A percentile compares a stretch with the other conserved stretches of the same genome.
Evolutionary conservation across 306 rosid genomes (phyloP).

Genomic region (Quercus glauca): DNA sequence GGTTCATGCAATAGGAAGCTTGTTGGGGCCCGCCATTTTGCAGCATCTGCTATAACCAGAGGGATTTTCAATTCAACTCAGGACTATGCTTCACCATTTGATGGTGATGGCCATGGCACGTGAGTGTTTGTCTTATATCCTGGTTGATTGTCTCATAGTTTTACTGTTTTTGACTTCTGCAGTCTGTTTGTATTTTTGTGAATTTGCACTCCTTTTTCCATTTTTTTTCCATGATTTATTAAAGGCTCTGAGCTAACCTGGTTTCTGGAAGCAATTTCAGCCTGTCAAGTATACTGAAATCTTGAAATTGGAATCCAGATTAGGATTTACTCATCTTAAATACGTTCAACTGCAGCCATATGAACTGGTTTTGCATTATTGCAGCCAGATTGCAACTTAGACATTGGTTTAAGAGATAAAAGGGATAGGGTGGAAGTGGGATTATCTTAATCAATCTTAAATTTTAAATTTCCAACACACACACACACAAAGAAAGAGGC

Average conservation of each 20-base stretch:
- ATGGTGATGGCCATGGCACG: constrained; percentile 99
- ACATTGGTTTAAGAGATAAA: neutral
- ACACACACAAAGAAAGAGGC: neutral
- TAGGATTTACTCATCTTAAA: neutral
- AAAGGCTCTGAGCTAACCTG: neutral
- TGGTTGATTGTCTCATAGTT: constrained; percentile 1
- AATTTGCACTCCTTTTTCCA: neutral
- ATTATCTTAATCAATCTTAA: neutral
- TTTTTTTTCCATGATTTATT: neutral
- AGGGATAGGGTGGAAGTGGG: neutral
- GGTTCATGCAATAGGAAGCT: constrained; percentile 99
- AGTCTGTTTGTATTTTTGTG: neutral
- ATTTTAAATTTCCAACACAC: neutral
- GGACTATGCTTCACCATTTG: constrained; percentile 97
- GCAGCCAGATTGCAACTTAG: neutral
- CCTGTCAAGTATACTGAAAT: no score
- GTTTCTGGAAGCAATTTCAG: neutral
- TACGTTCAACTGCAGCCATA: neutral
- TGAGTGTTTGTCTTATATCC: constrained; percentile 46
- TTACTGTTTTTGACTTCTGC: neutral
- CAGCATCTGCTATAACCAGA: constrained; percentile 94
- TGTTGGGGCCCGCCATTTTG: constrained; percentile 96
- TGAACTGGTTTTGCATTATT: neutral
- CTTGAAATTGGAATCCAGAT: neutral
- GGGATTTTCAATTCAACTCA: constrained; percentile 82